Evolutionary conservation across 306 rosid species (phyloP).

Genomic region (Fragaria ananassa): DNA sequence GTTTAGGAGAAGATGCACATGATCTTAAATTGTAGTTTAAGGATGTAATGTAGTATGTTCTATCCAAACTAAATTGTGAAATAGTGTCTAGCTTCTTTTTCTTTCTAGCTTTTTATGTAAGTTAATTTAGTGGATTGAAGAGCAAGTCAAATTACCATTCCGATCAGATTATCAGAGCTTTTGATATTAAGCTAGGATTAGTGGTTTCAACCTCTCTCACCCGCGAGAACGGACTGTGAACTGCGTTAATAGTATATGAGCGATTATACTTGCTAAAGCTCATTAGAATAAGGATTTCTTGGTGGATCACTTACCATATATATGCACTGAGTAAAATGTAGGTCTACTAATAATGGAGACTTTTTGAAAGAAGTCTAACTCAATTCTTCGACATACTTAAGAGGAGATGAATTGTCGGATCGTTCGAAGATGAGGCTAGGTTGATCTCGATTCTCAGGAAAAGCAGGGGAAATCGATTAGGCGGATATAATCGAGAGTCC

Average conservation of each 20-base stretch:
- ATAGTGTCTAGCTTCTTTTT: neutral
- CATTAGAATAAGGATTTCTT: no score
- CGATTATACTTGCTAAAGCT: neutral
- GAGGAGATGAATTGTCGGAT: neutral
- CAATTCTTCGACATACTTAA: neutral
- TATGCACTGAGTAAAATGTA: neutral
- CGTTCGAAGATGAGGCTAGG: neutral
- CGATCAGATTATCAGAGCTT: no score
- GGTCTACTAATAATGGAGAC: neutral
- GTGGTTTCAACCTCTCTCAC: neutral
- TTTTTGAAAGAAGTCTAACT: neutral
- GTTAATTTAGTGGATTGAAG: neutral
- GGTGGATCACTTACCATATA: no score
- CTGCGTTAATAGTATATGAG: neutral
- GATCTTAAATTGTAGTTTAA: neutral
- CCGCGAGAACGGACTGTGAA: no score
- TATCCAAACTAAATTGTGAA: neutral
- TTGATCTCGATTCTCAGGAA: no score
- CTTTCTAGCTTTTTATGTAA: neutral
- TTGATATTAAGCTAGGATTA: no score
- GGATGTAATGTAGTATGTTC: neutral
- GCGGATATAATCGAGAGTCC: neutral
- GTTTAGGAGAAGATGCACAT: constrained; percentile 13
- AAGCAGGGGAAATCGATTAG: no score
- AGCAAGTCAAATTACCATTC: neutral